Percentiles rank a stretch among this genome's conserved stretches.
phyloP scores from a whole-genome alignment of 306 rosid genomes.

The Prunus armeniaca region DNA sequence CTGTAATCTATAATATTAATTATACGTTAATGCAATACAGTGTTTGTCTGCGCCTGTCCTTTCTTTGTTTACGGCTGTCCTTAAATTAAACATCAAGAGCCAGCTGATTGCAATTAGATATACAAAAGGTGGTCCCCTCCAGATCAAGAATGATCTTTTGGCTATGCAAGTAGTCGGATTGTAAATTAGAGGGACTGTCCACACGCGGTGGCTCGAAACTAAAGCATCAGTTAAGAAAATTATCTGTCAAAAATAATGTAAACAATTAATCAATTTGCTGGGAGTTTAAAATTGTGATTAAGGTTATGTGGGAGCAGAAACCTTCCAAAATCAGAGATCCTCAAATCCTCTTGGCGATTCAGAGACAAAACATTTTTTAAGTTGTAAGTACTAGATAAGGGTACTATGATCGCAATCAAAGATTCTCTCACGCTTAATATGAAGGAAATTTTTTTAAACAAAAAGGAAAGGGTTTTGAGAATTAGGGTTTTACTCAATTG shows the following conservation, averaged over 20 bases:
- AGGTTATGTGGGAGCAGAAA: not conserved
- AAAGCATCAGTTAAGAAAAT: slow-evolving; percentile 24
- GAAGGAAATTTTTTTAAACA: too few species aligned
- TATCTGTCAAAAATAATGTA: not conserved
- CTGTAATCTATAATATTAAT: not conserved
- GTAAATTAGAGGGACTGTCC: slow-evolving; percentile 8
- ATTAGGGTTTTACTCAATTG: too few species aligned
- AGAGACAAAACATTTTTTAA: not conserved
- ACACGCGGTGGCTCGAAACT: slow-evolving; percentile 16
- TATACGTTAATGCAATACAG: not conserved
- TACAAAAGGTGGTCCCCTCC: slow-evolving; percentile 1
- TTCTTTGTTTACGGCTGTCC: not conserved
- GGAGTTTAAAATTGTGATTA: slow-evolving; percentile 16
- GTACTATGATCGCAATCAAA: too few species aligned
- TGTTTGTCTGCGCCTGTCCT: too few species aligned
- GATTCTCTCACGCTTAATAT: too few species aligned
- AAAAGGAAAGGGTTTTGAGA: too few species aligned
- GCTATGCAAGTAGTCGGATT: slow-evolving; percentile 31
- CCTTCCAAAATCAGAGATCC: not conserved
- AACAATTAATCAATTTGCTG: slow-evolving; percentile 9
- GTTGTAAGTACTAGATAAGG: not conserved
- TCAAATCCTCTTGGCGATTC: not conserved
- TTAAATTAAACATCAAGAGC: not conserved
- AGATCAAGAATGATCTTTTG: slow-evolving; percentile 24
- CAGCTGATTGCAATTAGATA: slow-evolving; percentile 2